phyloP scores from a whole-genome alignment of 495 filamentous ascomycete species.

The Lasiosphaeris hirsuta region DNA sequence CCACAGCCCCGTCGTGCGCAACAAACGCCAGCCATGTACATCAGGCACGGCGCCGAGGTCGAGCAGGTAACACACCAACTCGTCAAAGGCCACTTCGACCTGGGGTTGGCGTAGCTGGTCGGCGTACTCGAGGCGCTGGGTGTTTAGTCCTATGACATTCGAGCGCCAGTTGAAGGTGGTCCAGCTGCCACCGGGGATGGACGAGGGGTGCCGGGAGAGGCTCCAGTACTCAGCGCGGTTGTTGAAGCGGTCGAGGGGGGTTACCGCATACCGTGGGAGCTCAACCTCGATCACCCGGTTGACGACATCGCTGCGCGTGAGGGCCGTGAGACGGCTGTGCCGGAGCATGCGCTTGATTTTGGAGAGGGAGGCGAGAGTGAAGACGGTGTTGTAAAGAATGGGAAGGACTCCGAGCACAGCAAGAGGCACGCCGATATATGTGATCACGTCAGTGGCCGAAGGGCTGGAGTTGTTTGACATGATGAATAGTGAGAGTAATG shows the following conservation, averaged over 20 bases:
- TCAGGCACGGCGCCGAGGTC: conserved; percentile 62
- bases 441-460: conserved; percentile 43
- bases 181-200: conserved; percentile 59
- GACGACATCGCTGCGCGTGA: conserved; percentile 59
- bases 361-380: conserved; percentile 51
- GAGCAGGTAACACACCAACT: conserved; percentile 57
- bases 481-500: neutral
- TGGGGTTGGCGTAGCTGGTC: conserved; percentile 64
- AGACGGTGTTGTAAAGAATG: conserved; percentile 59
- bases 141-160: conserved; percentile 55
- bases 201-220: conserved; percentile 42
- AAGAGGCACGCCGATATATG: conserved; percentile 59
- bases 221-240: conserved; percentile 54
- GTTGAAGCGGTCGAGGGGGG: conserved; percentile 53
- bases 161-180: conserved; percentile 63
- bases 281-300: conserved; percentile 65
- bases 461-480: conserved; percentile 12
- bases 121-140: conserved; percentile 60
- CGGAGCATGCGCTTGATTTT: conserved; percentile 55
- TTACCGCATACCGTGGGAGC: conserved; percentile 59
- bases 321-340: conserved; percentile 49
- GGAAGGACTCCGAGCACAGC: conserved; percentile 66
- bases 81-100: conserved; percentile 61
- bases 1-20: conserved; percentile 60
- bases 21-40: conserved; percentile 53